Conservation (phyloP, 345 rosid genomes). For the Gossypium turneri region DNA sequence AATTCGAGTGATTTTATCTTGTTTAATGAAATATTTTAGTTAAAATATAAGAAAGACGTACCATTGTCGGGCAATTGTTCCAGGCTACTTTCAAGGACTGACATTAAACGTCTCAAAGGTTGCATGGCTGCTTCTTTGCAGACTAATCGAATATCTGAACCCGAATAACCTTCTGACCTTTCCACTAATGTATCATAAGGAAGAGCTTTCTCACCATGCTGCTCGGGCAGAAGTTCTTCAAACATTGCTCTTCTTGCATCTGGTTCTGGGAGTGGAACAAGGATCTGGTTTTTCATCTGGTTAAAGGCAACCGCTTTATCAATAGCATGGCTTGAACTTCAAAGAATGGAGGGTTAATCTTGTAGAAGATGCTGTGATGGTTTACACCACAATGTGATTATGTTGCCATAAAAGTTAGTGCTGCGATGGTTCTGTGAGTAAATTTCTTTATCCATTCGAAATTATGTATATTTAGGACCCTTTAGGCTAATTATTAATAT, state of each 20-base stretch:
- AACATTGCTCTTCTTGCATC: constrained; percentile 96
- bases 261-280: constrained; percentile 92
- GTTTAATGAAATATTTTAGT: not conserved
- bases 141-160: constrained; percentile 84
- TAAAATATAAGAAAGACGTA: constrained; percentile 22
- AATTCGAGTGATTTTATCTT: not conserved
- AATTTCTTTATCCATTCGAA: not conserved
- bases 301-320: constrained; percentile 28
- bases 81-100: constrained; percentile 50
- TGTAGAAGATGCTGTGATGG: not conserved
- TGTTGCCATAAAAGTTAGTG: not conserved
- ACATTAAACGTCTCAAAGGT: constrained; percentile 76
- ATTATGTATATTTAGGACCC: not conserved
- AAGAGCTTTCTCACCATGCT: constrained; percentile 47
- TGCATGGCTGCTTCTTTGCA: constrained; percentile 98
- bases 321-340: not conserved
- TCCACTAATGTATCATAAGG: constrained; percentile 76
- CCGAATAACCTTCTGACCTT: constrained; percentile 78
- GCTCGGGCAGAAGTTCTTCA: constrained; percentile 65
- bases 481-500: not conserved
- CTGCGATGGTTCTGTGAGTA: not conserved
- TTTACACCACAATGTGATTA: not conserved
- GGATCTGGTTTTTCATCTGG: constrained; percentile 52
- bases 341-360: not conserved
- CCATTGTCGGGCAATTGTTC: constrained; percentile 80